Evolutionary conservation across 768 basidiomycete species (phyloP).

Genomic region (Postia placenta): DNA sequence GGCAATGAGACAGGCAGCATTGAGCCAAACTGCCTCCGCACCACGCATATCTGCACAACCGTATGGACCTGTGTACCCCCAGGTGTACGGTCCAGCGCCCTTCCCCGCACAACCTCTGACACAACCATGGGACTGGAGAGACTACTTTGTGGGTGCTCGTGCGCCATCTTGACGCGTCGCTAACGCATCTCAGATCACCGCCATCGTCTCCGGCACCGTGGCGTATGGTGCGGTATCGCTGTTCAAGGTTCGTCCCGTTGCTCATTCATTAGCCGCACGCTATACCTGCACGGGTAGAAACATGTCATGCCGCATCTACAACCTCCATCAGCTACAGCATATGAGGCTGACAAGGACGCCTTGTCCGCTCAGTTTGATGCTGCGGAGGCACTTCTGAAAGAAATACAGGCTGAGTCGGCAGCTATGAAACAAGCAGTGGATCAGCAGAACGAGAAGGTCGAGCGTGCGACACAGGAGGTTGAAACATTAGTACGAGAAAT

Average conservation of each 20-base stretch:
- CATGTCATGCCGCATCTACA: conserved; percentile 85
- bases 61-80: conserved; percentile 26
- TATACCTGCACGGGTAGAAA: conserved; percentile 50
- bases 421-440: conserved; percentile 70
- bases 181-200: conserved; percentile 66
- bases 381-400: conserved; percentile 72
- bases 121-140: conserved; percentile 87
- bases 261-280: not conserved
- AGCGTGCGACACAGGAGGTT: conserved; percentile 67
- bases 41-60: conserved; percentile 13
- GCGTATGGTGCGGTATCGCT: conserved; percentile 76
- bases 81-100: conserved; percentile 40
- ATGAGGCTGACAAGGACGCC: conserved; percentile 81
- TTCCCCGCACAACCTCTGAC: conserved; percentile 34
- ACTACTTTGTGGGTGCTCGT: conserved; percentile 83
- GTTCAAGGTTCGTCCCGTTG: conserved; percentile 53
- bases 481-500: conserved; percentile 68
- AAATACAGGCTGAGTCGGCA: conserved; percentile 72
- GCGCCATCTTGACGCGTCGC: not conserved
- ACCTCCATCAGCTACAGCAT: conserved; percentile 83
- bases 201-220: conserved; percentile 81
- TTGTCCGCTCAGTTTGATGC: conserved; percentile 87
- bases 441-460: conserved; percentile 68
- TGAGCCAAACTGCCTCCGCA: conserved; percentile 15
- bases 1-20: conserved; percentile 62